Conservation (phyloP, 495 filamentous ascomycete genomes). For the Xylaria curta region DNA sequence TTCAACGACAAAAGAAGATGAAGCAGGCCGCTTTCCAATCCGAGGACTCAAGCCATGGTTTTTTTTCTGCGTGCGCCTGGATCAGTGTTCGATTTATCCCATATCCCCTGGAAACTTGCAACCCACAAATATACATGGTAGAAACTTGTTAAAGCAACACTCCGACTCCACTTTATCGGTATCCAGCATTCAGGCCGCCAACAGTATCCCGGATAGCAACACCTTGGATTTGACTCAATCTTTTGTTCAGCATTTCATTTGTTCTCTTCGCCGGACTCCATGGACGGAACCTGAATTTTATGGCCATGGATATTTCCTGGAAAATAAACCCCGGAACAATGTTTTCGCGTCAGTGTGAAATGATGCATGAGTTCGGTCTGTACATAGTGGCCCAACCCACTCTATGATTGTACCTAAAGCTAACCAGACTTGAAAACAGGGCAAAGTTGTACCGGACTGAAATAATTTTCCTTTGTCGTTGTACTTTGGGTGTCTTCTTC, state of each 20-base stretch:
- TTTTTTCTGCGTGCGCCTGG: constrained; percentile 1
- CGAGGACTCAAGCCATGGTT: constrained; percentile 10
- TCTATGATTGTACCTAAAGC: constrained; percentile 34
- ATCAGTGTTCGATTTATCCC: not conserved
- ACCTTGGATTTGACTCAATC: constrained; percentile 29
- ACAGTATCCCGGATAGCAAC: not conserved
- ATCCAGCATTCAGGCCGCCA: constrained; percentile 5
- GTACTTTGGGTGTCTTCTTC: constrained; percentile 38
- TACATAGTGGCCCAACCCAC: constrained; percentile 37
- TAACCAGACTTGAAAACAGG: constrained; percentile 42
- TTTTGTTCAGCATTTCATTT: constrained; percentile 31
- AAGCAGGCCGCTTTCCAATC: constrained; percentile 22
- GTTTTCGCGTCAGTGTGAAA: constrained; percentile 3
- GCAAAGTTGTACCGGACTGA: constrained; percentile 57
- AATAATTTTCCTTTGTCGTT: constrained; percentile 44
- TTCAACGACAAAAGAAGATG: not conserved
- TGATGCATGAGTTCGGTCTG: constrained; percentile 46
- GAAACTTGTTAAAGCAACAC: not conserved
- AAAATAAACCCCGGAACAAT: constrained; percentile 5
- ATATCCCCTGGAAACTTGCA: not conserved
- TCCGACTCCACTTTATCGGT: not conserved
- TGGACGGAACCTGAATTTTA: constrained; percentile 14
- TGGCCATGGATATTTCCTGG: constrained; percentile 16
- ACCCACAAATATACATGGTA: not conserved
- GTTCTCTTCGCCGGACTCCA: constrained; percentile 1